These are phyloP conservation scores for Pythium vanterpoolii DNA, from an alignment of 352 stramenopile species.

Conservation along the genomic window DNA sequence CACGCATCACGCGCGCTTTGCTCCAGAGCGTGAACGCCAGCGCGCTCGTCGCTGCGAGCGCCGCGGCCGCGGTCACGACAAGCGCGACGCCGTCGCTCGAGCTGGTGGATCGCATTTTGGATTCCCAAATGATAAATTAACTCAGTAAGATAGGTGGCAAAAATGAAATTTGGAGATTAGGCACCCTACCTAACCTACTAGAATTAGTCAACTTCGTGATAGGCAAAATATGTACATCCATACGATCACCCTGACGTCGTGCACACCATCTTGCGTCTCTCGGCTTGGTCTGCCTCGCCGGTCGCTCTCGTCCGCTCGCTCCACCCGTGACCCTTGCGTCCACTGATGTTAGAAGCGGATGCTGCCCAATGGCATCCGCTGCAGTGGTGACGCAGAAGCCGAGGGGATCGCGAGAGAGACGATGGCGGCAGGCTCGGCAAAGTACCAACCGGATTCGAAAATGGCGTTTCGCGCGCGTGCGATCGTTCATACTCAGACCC, in stretches of 20 bases:
- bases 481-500: conserved; percentile 18
- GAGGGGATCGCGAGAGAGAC: conserved; percentile 3
- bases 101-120: background rate
- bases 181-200: conserved; percentile 13
- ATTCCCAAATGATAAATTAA: background rate
- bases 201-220: conserved; percentile 14
- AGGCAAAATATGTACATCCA: conserved; percentile 13
- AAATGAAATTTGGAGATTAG: conserved; percentile 16
- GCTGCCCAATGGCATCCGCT: conserved; percentile 7
- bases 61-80: conserved; percentile 19
- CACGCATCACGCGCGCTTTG: conserved; percentile 24
- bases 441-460: background rate
- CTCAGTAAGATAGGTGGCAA: background rate
- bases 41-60: conserved; percentile 15
- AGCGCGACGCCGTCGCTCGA: conserved; percentile 26
- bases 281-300: background rate
- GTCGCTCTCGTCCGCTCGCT: background rate
- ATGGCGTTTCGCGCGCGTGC: background rate
- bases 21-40: conserved; percentile 35
- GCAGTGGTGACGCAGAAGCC: background rate
- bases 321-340: background rate
- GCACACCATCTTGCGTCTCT: background rate
- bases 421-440: background rate
- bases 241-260: background rate
- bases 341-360: background rate